These are phyloP conservation scores for Amanita pseudoporphyria DNA, from an alignment of 768 basidiomycete species.

Conservation along the genomic window DNA sequence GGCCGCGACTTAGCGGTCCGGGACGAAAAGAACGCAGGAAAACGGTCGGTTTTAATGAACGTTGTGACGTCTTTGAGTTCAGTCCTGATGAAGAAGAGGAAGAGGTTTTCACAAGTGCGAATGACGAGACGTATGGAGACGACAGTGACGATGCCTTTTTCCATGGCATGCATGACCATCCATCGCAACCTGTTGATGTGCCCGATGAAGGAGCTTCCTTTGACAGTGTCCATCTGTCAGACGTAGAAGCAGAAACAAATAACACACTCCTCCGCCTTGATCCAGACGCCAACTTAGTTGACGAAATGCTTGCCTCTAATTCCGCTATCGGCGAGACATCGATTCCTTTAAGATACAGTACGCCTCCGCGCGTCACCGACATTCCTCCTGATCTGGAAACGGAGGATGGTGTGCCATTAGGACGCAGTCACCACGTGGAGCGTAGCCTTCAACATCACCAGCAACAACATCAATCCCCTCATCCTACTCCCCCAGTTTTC, in stretches of 20 bases:
- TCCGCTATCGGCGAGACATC: slow-evolving; percentile 17
- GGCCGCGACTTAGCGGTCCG: slow-evolving; percentile 54
- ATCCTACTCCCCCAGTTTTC: slow-evolving; percentile 20
- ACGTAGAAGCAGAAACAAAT: slow-evolving; percentile 24
- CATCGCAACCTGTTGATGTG: slow-evolving; percentile 8
- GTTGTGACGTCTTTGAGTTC: slow-evolving; percentile 78
- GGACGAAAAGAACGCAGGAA: slow-evolving; percentile 51
- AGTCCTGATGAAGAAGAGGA: slow-evolving; percentile 45
- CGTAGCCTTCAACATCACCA: slow-evolving; percentile 37
- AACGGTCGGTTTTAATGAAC: slow-evolving; percentile 72
- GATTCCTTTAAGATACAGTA: slow-evolving; percentile 20
- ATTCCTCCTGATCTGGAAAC: slow-evolving; percentile 50
- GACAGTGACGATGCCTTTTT: slow-evolving; percentile 39
- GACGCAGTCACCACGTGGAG: slow-evolving; percentile 52
- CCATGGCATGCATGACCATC: slow-evolving; percentile 9
- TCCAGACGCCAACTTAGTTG: slow-evolving; percentile 53
- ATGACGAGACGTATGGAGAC: slow-evolving; percentile 23
- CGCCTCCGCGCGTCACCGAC: slow-evolving; percentile 33
- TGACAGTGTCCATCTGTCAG: slow-evolving; percentile 35
- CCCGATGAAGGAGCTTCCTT: slow-evolving; percentile 28
- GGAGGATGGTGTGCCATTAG: slow-evolving; percentile 56
- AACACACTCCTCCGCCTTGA: slow-evolving; percentile 29
- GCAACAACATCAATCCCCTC: slow-evolving; percentile 20
- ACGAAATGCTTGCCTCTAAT: slow-evolving; percentile 49
- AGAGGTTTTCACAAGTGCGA: slow-evolving; percentile 17